These are phyloP conservation scores for Leccinum pachyderme DNA, from an alignment of 1,284 basidiomycete species.

Conservation along the genomic window DNA sequence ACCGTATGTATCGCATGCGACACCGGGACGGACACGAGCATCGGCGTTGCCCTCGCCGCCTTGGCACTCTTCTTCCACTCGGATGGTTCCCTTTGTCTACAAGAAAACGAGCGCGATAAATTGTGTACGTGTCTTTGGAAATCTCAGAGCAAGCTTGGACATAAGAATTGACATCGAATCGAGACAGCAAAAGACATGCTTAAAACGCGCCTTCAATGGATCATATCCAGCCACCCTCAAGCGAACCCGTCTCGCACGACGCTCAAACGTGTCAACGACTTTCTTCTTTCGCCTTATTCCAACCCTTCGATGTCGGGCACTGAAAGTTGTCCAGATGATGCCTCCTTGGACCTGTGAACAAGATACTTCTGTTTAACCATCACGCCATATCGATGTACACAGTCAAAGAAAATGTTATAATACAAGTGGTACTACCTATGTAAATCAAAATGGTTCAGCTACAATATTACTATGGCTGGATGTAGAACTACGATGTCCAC, in stretches of 20 bases:
- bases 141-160: neutral
- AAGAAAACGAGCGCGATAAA: conserved; percentile 5
- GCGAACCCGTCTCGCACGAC: conserved; percentile 76
- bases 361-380: neutral
- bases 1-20: conserved; percentile 54
- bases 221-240: conserved; percentile 66
- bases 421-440: neutral
- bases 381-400: neutral
- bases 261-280: conserved; percentile 78
- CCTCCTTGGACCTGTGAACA: neutral
- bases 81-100: conserved; percentile 39
- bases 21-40: conserved; percentile 56
- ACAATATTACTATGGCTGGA: neutral
- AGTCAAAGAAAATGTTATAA: neutral
- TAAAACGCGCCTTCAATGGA: conserved; percentile 74
- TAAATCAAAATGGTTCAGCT: neutral
- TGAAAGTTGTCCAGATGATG: neutral
- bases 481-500: neutral
- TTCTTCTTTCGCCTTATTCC: conserved; percentile 48
- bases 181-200: conserved; percentile 54
- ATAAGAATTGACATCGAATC: neutral
- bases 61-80: conserved; percentile 60
- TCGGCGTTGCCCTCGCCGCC: conserved; percentile 61
- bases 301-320: conserved; percentile 2
- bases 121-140: conserved; percentile 19